phyloP scores from a whole-genome alignment of 345 rosid genomes.

The Physaria fendleri region DNA sequence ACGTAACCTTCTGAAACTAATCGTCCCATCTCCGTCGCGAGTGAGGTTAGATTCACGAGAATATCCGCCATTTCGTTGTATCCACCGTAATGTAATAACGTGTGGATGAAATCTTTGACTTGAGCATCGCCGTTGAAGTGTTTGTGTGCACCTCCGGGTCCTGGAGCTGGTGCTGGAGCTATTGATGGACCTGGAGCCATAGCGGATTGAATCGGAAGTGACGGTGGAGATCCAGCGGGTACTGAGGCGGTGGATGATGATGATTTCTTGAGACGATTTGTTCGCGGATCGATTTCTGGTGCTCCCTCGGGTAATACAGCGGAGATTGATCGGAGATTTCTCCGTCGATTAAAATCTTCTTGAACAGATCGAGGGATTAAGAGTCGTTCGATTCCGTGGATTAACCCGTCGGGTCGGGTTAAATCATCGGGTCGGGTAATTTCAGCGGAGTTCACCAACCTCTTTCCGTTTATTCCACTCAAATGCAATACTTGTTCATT shows the following conservation, averaged over 20 bases:
- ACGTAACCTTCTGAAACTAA: slow-evolving; percentile 75
- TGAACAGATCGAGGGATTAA: slow-evolving; percentile 66
- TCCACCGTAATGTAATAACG: slow-evolving; percentile 65
- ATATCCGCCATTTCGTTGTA: slow-evolving; percentile 85
- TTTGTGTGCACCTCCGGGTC: slow-evolving; percentile 65
- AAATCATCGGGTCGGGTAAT: slow-evolving; percentile 41
- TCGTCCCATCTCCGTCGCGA: slow-evolving; percentile 71
- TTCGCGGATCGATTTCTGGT: slow-evolving; percentile 65
- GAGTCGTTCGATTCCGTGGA: slow-evolving; percentile 71
- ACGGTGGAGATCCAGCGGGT: slow-evolving; percentile 48
- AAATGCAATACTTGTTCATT: slow-evolving; percentile 35
- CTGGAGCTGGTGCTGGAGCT: slow-evolving; percentile 83
- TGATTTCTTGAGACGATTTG: slow-evolving; percentile 54
- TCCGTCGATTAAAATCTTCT: slow-evolving; percentile 57
- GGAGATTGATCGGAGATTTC: slow-evolving; percentile 57
- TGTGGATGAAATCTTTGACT: slow-evolving; percentile 69
- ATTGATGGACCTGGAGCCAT: slow-evolving; percentile 77
- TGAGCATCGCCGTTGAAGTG: slow-evolving; percentile 71
- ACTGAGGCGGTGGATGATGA: slow-evolving; percentile 40
- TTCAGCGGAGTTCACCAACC: slow-evolving; percentile 38
- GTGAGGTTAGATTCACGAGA: slow-evolving; percentile 58
- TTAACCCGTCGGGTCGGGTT: slow-evolving; percentile 64
- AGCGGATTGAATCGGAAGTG: slow-evolving; percentile 49
- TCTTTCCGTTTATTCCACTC: slow-evolving; percentile 24
- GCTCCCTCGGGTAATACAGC: slow-evolving; percentile 73